phyloP scores from a whole-genome alignment of 306 rosid species.

The Dalbergia oliveri region DNA sequence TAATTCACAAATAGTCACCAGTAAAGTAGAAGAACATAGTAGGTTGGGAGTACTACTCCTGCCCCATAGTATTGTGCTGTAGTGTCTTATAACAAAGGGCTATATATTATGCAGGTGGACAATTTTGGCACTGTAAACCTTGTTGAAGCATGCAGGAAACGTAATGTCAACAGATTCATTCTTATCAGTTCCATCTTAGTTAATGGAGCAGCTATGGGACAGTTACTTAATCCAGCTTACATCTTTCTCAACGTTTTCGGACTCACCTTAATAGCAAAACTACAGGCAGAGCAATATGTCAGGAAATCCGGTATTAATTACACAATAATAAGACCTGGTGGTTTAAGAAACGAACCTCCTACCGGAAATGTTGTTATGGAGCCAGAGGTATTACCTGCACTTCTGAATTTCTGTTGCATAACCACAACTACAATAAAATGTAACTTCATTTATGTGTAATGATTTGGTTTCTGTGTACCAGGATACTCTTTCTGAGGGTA shows the following conservation, averaged over 20 bases:
- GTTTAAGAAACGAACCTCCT: conserved; percentile 92
- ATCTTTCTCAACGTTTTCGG: conserved; percentile 91
- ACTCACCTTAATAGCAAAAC: conserved; percentile 91
- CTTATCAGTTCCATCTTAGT: conserved; percentile 95
- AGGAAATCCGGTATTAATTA: conserved; percentile 93
- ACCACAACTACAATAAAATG: conserved; percentile 9
- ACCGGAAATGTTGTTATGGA: conserved; percentile 87
- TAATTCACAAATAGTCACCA: conserved; percentile 4
- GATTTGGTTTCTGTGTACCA: conserved; percentile 32
- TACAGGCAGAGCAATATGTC: conserved; percentile 82
- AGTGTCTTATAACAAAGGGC: conserved; percentile 24
- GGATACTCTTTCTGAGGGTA: conserved; percentile 88
- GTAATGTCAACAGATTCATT: conserved; percentile 79
- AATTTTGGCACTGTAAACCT: conserved; percentile 92
- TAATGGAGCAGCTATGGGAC: conserved; percentile 98
- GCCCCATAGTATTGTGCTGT: conserved; percentile 8
- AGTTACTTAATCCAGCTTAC: conserved; percentile 90
- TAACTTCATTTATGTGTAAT: conserved; percentile 16
- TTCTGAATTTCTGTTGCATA: conserved; percentile 36
- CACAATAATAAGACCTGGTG: conserved; percentile 97
- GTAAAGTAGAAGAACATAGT: neutral
- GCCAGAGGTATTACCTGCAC: conserved; percentile 72
- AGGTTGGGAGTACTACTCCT: conserved; percentile 29
- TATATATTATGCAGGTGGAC: conserved; percentile 76
- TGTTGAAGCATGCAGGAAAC: conserved; percentile 88